A percentile compares a stretch with the other conserved stretches of the same genome.
phyloP scores from a whole-genome alignment of 768 basidiomycete species.

The Suillus subalutaceus region DNA sequence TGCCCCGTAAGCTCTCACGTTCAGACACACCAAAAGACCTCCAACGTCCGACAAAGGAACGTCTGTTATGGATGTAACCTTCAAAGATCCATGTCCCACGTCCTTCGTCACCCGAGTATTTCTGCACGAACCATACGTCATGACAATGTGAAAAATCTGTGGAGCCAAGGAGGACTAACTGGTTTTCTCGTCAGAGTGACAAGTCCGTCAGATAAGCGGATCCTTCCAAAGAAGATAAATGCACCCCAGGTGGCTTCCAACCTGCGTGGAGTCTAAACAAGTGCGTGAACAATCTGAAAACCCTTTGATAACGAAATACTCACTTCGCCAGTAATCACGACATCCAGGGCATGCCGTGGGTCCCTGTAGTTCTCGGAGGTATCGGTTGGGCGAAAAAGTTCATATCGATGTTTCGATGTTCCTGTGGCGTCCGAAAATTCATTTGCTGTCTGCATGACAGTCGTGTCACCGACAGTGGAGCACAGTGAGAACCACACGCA shows the following conservation, averaged over 20 bases:
- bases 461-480: conserved; percentile 15
- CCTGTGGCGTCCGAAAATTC: conserved; percentile 32
- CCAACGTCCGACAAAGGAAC: conserved; percentile 59
- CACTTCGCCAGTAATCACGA: conserved; percentile 40
- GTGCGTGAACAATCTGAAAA: conserved; percentile 26
- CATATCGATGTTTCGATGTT: conserved; percentile 30
- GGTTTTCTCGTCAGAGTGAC: conserved; percentile 65
- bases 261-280: conserved; percentile 49
- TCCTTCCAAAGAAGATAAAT: conserved; percentile 60
- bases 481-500: conserved; percentile 21
- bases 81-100: conserved; percentile 60
- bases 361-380: conserved; percentile 29
- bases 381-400: conserved; percentile 34
- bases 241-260: conserved; percentile 70
- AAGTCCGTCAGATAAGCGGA: conserved; percentile 56
- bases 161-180: conserved; percentile 39
- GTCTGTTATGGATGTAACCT: conserved; percentile 52
- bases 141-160: conserved; percentile 10
- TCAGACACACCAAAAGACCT: conserved; percentile 38
- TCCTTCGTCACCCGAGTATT: conserved; percentile 39
- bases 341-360: conserved; percentile 35
- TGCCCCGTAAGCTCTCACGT: conserved; percentile 45
- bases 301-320: conserved; percentile 24
- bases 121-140: conserved; percentile 34
- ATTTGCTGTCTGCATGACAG: conserved; percentile 26